phyloP scores from a whole-genome alignment of 2,329 filamentous ascomycete genomes.

The Fusarium sp. region DNA sequence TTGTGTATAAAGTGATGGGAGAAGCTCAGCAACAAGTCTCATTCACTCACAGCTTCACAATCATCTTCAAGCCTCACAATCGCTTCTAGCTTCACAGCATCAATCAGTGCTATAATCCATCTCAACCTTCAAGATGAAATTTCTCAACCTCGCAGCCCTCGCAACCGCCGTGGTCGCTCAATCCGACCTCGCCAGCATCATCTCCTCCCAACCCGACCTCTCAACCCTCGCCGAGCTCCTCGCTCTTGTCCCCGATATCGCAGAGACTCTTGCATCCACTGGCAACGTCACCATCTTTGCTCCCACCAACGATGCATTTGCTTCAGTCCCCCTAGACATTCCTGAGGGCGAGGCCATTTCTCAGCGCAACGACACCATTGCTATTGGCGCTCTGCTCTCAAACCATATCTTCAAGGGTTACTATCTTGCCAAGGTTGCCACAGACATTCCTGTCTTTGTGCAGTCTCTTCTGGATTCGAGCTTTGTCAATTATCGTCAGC shows the following conservation, averaged over 20 bases:
- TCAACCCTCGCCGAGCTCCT: conserved; percentile 35
- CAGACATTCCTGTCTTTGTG: conserved; percentile 47
- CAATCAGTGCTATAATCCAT: not conserved
- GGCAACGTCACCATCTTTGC: conserved; percentile 54
- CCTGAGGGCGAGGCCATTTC: conserved; percentile 51
- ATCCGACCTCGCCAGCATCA: conserved; percentile 27
- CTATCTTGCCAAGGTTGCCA: conserved; percentile 47
- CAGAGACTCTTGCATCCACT: conserved; percentile 48
- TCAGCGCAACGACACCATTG: conserved; percentile 47
- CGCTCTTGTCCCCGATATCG: conserved; percentile 41
- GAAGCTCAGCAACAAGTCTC: not conserved
- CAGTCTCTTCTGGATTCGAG: conserved; percentile 49
- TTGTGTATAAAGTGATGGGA: conserved; percentile 24
- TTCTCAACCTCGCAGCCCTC: conserved; percentile 30
- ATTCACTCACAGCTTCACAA: conserved; percentile 12
- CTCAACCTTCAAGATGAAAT: conserved; percentile 17
- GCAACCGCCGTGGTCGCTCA: conserved; percentile 31
- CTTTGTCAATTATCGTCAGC: conserved; percentile 50
- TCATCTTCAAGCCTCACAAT: not conserved
- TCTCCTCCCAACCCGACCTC: conserved; percentile 37
- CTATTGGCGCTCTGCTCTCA: conserved; percentile 49
- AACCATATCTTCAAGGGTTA: conserved; percentile 51
- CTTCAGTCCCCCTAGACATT: conserved; percentile 48
- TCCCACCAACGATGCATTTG: conserved; percentile 53
- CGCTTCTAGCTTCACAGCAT: not conserved